Evolutionary conservation across 306 rosid genomes (phyloP), one percentile per base, ranked within the genome.

Genomic region (barrel medic (Medicago truncatula)): DNA sequence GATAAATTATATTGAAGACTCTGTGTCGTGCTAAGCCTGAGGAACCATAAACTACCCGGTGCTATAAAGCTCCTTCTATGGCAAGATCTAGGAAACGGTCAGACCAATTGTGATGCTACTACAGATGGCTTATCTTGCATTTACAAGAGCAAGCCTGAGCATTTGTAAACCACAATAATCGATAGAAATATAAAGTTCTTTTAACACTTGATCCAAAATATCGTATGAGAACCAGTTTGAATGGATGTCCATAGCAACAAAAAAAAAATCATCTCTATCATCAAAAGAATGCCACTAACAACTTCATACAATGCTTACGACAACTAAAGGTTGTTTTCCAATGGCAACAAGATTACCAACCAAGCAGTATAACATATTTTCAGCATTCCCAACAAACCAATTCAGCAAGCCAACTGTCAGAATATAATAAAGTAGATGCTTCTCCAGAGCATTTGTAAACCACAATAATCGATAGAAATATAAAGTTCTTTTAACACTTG

Each of bases 1-100:
- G 81, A 76, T 63, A 53, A 52, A 40, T 65, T 76, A 21, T 52
- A 38, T 79, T 62, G 38, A 73, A 9, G 61, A 10, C 34, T 71
- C 20, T 7, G 56, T 17, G 70, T 23, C 70, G 41, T 23, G 41
- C 40, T 68, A 57, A 69, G 75, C 60, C 23, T 9, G 23, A 67
- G 25, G 38, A 47, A 23, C 40, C 50, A 41, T 44, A 67, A 40
- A 39, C 54, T 25, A 75, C 71, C 23, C 8, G 16, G 70, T 28
- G 17, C 40, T 12, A 60, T 25, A 60, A 60, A 60, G 41, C 41
- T 28, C 41, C 70, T 39, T 11, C 15, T 11, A 39, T 16, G 16
- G 50, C 28, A 9, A 65, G 70, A 65, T 65, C 50, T 20, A 31
- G 4, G 31, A 6, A 64, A 39, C 3, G 2, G 34, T 40, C n/a